phyloP scores from a whole-genome alignment of 169 alveolate genomes.

The Plasmodium adleri region DNA sequence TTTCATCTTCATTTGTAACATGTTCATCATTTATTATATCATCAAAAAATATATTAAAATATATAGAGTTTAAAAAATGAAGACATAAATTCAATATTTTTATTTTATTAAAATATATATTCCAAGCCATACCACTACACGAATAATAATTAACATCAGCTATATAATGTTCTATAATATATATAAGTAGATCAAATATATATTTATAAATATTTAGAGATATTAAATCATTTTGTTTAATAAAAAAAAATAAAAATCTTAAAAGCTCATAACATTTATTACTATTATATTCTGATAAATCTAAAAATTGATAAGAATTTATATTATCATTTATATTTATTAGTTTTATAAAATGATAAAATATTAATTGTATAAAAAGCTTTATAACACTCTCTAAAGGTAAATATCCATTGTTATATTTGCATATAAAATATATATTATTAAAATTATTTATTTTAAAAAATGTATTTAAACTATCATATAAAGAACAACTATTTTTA shows the following conservation, averaged over 20 bases:
- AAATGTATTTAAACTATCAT: constrained; percentile 19
- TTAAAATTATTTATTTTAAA: constrained; percentile 19
- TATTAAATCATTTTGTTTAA: constrained; percentile 42
- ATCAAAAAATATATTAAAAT: constrained; percentile 26
- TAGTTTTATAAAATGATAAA: neutral
- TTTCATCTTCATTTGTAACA: neutral
- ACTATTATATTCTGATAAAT: constrained; percentile 1
- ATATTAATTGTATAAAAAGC: neutral
- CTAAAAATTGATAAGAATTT: neutral
- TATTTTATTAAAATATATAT: neutral
- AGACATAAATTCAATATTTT: constrained; percentile 26
- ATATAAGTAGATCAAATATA: constrained; percentile 4
- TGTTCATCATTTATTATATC: neutral
- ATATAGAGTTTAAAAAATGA: constrained; percentile 35
- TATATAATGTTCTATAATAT: neutral
- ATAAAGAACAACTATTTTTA: constrained; percentile 21
- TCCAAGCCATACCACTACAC: neutral
- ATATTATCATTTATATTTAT: neutral
- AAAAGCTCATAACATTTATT: constrained; percentile 20
- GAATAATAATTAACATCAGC: neutral
- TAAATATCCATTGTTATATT: constrained; percentile 43
- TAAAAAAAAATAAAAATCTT: constrained; percentile 24
- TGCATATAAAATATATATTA: constrained; percentile 55
- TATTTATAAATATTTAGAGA: constrained; percentile 1
- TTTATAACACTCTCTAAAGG: constrained; percentile 14